Base-by-base conservation (phyloP, 208 protist genomes). In the Tetramitus jugosus region DNA sequence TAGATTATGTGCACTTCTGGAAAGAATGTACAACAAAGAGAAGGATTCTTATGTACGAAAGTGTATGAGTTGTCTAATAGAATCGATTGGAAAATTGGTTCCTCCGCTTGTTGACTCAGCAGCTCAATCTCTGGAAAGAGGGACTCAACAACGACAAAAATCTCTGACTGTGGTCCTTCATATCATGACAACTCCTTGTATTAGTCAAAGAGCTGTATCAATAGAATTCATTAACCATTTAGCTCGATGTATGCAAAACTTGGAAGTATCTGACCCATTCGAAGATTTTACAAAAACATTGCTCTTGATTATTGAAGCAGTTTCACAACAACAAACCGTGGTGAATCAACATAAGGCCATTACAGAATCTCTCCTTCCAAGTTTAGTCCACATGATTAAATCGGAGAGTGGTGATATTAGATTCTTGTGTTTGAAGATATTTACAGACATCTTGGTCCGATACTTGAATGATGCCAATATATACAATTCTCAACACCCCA, bases 251-350 rank as follows among this genome's bases (percentile, higher is more conserved):
- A 68, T 42, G 79, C 82, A 3, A 78, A 46, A 53, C 74, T 76
- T 23, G 77, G 84, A 40, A 79, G 81, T 43, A 60, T 61, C 53
- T 71, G 69, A 43, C 23, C 29, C 81, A 86, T 29, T 74, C 85
- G 77, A 85, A 79, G 46, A 87, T 78, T 8, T 13, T 26, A 37
- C 46, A 40, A 82, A 82, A 60, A 89, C 17, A 45, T 79, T 31
- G 64, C 83, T 49, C 81, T 76, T 49, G 40, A 37, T 83, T n/a
- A 77, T 65, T n/a, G 74, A 83, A 80, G 60, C 76, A 6, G 26
- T 82, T 2, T 46, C 43, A 0, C 60, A 76, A 37, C 72, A 84
- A 29, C 46, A 37, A 79, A 60, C 35, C 4, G 29, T 61, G 1
- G 0, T 78, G 4, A 45, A 3, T 10, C 39, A 78, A 8, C 53